Evolutionary conservation across 805 yeast species (phyloP), one percentile per base, ranked within the genome.

Genomic region (Helenozyma rhizophorensis): DNA sequence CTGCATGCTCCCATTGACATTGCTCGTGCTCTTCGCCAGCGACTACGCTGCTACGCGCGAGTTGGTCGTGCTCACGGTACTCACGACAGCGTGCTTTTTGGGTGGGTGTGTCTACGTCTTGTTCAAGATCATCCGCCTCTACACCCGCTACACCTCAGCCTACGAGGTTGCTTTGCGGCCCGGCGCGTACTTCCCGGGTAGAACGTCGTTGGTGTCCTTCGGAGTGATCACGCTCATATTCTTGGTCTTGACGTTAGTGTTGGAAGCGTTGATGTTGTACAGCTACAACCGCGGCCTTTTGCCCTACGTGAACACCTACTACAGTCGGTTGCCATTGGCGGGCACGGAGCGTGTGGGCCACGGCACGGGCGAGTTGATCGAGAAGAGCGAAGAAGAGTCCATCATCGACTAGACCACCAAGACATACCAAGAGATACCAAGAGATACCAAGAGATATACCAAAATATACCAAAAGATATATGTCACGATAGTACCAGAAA

Each of bases 51-150:
- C 62, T 14, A 50, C 63, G 9, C 43, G 58, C 21, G 76, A 72
- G 35, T 38, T 40, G 32, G 27, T 43, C 11, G 14, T 27, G 14
- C 56, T 64, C 14, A 50, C 66, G 25, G 18, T 46, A 2, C 27
- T 34, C 14, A 47, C 66, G 19, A 43, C 65, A 8, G 31, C 51
- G 6, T 33, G 61, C 17, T 71, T 60, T 36, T 30, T 60, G 8
- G 58, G 61, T 14, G 74, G 71, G 1, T 40, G 65, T 36, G 72
- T 70, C 0, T 72, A 70, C 45, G 69, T 70, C 25, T 37, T 70
- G 21, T 72, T 68, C 58, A 72, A 72, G 45, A 51, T 65, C 34
- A 60, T 71, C 21, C 46, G 76, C 23, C 55, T 71, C 49, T 70
- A 56, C 46, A 65, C 72, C 19, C 62, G 65, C 32, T 55, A 60